Percentiles rank a stretch among this genome's conserved stretches.
These are phyloP conservation scores for Agrostemma githago DNA, from an alignment of 148 eudicot species.

Conservation along the genomic window DNA sequence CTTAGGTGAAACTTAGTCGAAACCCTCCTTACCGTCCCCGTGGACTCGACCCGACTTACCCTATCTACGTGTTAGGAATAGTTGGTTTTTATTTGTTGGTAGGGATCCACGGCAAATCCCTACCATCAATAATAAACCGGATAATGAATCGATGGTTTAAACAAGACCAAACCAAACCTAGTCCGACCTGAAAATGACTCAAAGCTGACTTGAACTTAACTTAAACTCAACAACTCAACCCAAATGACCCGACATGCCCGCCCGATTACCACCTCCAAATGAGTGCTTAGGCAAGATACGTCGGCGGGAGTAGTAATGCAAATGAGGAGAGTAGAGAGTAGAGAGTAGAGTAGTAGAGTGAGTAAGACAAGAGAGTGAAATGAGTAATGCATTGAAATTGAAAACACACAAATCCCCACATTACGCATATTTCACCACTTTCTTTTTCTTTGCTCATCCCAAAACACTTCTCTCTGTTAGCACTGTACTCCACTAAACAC, in stretches of 20 bases:
- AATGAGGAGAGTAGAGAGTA: background rate
- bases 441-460: conserved; percentile 1
- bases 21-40: too few relatives aligned
- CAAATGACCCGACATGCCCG: background rate
- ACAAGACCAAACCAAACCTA: background rate
- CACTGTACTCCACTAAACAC: conserved; percentile 13
- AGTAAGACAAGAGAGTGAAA: background rate
- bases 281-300: too few relatives aligned
- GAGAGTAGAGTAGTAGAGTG: background rate
- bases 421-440: background rate
- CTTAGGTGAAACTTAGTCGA: too few relatives aligned
- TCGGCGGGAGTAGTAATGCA: background rate
- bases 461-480: background rate
- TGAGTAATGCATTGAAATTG: background rate
- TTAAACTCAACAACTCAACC: too few relatives aligned
- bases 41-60: too few relatives aligned
- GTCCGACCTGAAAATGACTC: background rate
- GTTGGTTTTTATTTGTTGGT: too few relatives aligned
- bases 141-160: too few relatives aligned
- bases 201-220: background rate
- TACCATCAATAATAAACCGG: too few relatives aligned
- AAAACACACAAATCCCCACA: background rate
- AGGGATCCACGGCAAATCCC: too few relatives aligned
- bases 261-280: too few relatives aligned
- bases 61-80: too few relatives aligned